A percentile compares a stretch with the other conserved stretches of the same genome.
Evolutionary conservation across 2,329 filamentous ascomycete species (phyloP).

Genomic region (Colletotrichum melonis): DNA sequence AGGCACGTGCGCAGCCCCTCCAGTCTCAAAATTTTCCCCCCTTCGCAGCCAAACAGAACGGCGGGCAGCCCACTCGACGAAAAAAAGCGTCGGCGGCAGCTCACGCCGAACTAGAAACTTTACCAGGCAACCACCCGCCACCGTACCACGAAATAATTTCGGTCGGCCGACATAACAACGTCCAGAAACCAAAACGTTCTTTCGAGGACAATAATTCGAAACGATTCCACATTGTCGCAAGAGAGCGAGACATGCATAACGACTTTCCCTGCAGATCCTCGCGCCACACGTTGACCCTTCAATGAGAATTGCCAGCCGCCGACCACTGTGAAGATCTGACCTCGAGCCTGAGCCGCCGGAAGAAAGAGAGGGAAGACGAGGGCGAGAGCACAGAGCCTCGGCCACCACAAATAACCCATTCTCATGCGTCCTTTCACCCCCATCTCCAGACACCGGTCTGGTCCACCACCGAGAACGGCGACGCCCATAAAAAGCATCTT

Average conservation of each 20-base stretch:
- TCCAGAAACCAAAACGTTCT: neutral
- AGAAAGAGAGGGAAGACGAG: neutral
- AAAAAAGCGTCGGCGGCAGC: conserved; percentile 16
- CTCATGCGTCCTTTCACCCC: conserved; percentile 50
- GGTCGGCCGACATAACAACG: conserved; percentile 2
- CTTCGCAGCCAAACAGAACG: neutral
- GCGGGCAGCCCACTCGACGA: conserved; percentile 2
- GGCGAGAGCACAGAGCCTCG: conserved; percentile 1
- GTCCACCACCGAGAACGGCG: conserved; percentile 46
- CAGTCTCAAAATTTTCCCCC: conserved; percentile 33
- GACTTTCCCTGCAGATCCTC: conserved; percentile 30
- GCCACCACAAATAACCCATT: conserved; percentile 15
- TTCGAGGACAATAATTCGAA: conserved; percentile 6
- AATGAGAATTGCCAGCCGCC: conserved; percentile 39
- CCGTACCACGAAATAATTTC: neutral
- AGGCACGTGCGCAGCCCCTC: conserved; percentile 35
- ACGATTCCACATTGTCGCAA: neutral
- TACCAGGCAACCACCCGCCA: conserved; percentile 29
- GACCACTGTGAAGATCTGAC: neutral
- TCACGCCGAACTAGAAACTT: conserved; percentile 9
- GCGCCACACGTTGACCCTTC: conserved; percentile 39
- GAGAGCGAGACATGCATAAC: conserved; percentile 39
- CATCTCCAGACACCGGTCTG: conserved; percentile 46
- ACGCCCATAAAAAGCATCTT: conserved; percentile 66
- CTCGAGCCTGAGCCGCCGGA: conserved; percentile 14